Evolutionary conservation across 345 rosid genomes (phyloP).

Genomic region (Pugionium cornutum): DNA sequence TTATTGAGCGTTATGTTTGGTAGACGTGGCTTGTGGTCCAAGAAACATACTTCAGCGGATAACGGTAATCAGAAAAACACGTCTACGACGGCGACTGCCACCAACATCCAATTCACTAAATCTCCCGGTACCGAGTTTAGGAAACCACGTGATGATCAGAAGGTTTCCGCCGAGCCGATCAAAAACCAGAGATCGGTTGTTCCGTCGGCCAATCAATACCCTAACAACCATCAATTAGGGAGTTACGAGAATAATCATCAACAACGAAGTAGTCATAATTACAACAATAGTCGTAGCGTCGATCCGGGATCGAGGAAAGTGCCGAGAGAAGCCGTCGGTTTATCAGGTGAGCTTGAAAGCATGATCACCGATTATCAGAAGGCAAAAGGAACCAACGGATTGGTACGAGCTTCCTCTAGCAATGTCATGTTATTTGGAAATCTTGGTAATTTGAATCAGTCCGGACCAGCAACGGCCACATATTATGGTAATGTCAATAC

Average conservation of each 20-base stretch:
- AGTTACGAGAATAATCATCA: slow-evolving; percentile 20
- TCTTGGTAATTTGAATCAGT: slow-evolving; percentile 76
- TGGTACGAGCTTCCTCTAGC: slow-evolving; percentile 88
- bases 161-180: slow-evolving; percentile 34
- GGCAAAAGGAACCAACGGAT: slow-evolving; percentile 44
- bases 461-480: slow-evolving; percentile 31
- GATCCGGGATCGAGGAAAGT: slow-evolving; percentile 49
- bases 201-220: slow-evolving; percentile 40
- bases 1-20: slow-evolving; percentile 66
- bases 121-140: slow-evolving; percentile 43
- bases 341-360: slow-evolving; percentile 89
- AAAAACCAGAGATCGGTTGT: slow-evolving; percentile 36
- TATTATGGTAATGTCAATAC: slow-evolving; percentile 42
- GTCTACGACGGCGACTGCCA: slow-evolving; percentile 43
- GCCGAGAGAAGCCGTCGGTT: slow-evolving; percentile 56
- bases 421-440: slow-evolving; percentile 73
- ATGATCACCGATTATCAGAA: slow-evolving; percentile 77
- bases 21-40: slow-evolving; percentile 54
- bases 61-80: slow-evolving; percentile 45
- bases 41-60: slow-evolving; percentile 45
- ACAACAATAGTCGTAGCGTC: slow-evolving; percentile 37
- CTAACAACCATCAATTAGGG: slow-evolving; percentile 42
- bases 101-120: slow-evolving; percentile 44
- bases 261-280: slow-evolving; percentile 32
- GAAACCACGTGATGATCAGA: slow-evolving; percentile 56